Conservation (phyloP, 257 asterid genomes). For the Euphrasia confusa region DNA sequence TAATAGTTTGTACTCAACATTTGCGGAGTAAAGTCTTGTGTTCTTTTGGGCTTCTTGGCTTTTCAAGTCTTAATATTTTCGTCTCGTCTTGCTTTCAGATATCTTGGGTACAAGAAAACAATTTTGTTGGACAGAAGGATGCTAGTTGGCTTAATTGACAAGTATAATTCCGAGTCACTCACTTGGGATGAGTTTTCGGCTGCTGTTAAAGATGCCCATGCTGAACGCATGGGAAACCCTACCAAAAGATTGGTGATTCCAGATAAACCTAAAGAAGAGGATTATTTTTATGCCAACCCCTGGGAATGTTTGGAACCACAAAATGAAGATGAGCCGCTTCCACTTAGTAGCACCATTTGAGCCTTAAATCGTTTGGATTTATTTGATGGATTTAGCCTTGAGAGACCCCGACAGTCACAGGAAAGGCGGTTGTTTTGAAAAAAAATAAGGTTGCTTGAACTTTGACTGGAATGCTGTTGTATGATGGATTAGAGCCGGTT, state of each 20-base stretch:
- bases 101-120: slow-evolving; percentile 86
- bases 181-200: slow-evolving; percentile 86
- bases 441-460: slow-evolving; percentile 32
- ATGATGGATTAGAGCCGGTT: slow-evolving; percentile 22
- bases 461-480: slow-evolving; percentile 27
- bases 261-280: slow-evolving; percentile 96
- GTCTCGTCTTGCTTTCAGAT: slow-evolving; percentile 39
- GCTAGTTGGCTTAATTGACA: slow-evolving; percentile 70
- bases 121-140: slow-evolving; percentile 67
- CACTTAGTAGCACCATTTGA: slow-evolving; percentile 37
- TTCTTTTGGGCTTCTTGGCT: background rate
- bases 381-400: slow-evolving; percentile 22
- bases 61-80: background rate
- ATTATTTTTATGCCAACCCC: slow-evolving; percentile 91
- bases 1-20: background rate
- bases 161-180: slow-evolving; percentile 49
- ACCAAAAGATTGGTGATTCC: slow-evolving; percentile 60
- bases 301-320: slow-evolving; percentile 74
- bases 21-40: background rate
- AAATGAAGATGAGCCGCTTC: slow-evolving; percentile 41
- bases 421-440: slow-evolving; percentile 26
- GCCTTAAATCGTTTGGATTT: slow-evolving; percentile 18
- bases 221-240: slow-evolving; percentile 87
- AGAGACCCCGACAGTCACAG: slow-evolving; percentile 18
- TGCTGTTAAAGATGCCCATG: slow-evolving; percentile 65